These are phyloP conservation scores for Salix koriyanagi DNA, from an alignment of 345 rosid genomes.

Conservation along the genomic window DNA sequence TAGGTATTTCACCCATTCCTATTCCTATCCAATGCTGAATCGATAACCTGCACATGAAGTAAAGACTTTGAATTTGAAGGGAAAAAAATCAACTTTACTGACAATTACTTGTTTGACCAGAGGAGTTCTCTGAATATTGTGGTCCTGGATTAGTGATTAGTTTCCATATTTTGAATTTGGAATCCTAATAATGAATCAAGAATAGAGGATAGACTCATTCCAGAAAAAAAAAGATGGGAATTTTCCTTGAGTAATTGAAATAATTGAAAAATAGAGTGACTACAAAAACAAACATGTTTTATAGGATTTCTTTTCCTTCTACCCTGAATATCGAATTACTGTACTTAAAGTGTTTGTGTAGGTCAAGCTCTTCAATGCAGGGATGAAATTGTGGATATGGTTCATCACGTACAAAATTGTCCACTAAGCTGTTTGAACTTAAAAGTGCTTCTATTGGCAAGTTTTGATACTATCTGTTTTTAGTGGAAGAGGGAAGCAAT, in stretches of 20 bases:
- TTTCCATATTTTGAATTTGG: no score
- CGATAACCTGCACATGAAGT: no score
- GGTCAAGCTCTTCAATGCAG: background rate
- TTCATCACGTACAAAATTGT: background rate
- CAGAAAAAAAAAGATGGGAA: no score
- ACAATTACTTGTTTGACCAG: background rate
- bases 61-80: background rate
- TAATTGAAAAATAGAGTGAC: background rate
- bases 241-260: no score
- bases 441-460: constrained; percentile 3
- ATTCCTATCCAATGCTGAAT: no score
- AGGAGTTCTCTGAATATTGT: background rate
- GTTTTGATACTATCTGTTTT: background rate
- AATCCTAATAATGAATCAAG: no score
- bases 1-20: no score
- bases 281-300: background rate
- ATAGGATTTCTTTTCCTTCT: background rate
- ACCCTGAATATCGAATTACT: background rate
- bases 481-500: background rate
- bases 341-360: background rate
- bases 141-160: background rate
- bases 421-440: constrained; percentile 2
- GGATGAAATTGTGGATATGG: background rate
- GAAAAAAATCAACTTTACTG: background rate
- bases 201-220: no score